Percentiles rank a stretch among this genome's conserved stretches.
Conservation (phyloP, 2,329 filamentous ascomycete species). For the Phialophora verrucosa region DNA sequence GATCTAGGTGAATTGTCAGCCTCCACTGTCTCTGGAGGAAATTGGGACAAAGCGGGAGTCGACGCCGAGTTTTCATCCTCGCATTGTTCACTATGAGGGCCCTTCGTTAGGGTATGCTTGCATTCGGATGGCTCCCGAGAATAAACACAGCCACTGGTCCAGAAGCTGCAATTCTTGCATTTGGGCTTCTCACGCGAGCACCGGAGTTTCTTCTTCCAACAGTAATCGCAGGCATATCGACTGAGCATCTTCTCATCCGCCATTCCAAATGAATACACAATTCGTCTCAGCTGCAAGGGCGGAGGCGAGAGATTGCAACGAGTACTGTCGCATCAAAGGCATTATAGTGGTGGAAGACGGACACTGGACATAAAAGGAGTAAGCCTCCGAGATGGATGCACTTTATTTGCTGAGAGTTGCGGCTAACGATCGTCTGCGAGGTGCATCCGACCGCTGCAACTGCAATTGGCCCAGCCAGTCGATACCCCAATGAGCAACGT, state of each 20-base stretch:
- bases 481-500: too few relatives aligned
- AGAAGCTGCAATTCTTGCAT: conserved; percentile 17
- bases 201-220: conserved; percentile 22
- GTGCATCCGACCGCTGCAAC: too few relatives aligned
- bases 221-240: conserved; percentile 19
- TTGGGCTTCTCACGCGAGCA: conserved; percentile 21
- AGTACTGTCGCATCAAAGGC: not conserved
- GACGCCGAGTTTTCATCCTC: not conserved
- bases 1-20: not conserved
- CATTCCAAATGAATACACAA: not conserved
- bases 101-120: not conserved
- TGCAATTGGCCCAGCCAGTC: too few relatives aligned
- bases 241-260: conserved; percentile 1
- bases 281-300: not conserved
- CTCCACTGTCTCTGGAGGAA: not conserved
- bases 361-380: not conserved
- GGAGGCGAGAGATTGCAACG: not conserved
- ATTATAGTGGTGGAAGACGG: not conserved
- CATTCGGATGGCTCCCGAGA: conserved; percentile 10
- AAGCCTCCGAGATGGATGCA: not conserved
- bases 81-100: not conserved
- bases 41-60: not conserved
- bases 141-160: conserved; percentile 16
- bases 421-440: not conserved
- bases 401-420: not conserved